Base-by-base conservation (phyloP, 768 basidiomycete species). In the Crepidotus variabilis region DNA sequence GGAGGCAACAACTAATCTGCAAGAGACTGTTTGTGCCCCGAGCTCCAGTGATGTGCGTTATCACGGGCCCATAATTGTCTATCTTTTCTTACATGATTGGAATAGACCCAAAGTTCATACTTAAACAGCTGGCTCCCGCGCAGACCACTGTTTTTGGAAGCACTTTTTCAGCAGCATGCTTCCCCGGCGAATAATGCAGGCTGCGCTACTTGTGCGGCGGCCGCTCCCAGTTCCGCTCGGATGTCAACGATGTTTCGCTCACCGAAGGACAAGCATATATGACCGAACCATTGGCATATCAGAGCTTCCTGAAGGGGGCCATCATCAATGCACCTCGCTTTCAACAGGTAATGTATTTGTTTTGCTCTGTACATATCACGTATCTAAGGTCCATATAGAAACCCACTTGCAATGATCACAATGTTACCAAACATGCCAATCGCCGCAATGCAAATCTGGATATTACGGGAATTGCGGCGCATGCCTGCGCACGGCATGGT, bases 401-500 rank as follows among this genome's bases (percentile, higher is more conserved):
- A 16, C 39, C 39, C 14, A 43, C 39, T 16, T 43, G 39, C 11
- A 14, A 11, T 11, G 18, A 43, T 3, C 18, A 43, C 13, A 43
- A 11, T 43, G 39, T 43, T 21, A 16, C 50, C 57, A 1, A 58
- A 56, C 6, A 34, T 36, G 11, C 49, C 39, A 1, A 47, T 47
- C 2, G 14, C 11, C n/a, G n/a, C 36, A 4, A 51, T 51, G 13
- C 20, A 49, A 2, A 54, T 49, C 39, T 33, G 6, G 57, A 62
- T 34, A 24, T 51, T 6, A 60, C 55, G 2, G 67, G 67, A 0
- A 52, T 67, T 10, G 61, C 60, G 1, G 58, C 54, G 3, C 34
- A 49, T 13, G 61, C 63, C 0, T 68, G 67, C 50, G 64, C 54
- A 0, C 18, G 62, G 1, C 66, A 67, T 54, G 67, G 64, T 0